These are phyloP conservation scores for Centaurea solstitialis DNA, from an alignment of 129 eudicot genomes.

Conservation along the genomic window DNA sequence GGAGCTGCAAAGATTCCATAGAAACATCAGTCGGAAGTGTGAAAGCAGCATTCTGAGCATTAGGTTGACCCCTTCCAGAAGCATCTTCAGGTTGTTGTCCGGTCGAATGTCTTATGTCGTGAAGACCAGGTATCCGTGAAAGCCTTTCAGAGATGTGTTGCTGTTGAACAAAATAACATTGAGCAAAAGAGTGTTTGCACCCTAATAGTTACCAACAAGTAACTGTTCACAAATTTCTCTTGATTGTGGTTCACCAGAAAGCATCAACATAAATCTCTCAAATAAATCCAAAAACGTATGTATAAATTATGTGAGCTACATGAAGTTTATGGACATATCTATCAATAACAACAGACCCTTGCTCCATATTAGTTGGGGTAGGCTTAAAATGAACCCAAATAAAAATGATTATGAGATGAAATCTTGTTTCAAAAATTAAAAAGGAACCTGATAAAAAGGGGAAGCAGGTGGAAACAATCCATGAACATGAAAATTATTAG, in stretches of 20 bases:
- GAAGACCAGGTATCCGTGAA: conserved; percentile 43
- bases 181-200: neutral
- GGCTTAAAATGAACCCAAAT: neutral
- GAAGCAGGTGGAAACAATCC: neutral
- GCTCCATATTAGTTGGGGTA: neutral
- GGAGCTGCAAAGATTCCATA: conserved; percentile 59
- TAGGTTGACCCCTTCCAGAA: conserved; percentile 44
- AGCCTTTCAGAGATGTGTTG: conserved; percentile 56
- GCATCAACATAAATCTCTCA: neutral
- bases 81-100: conserved; percentile 51
- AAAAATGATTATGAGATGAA: neutral
- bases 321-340: neutral
- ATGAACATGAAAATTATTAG: neutral
- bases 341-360: neutral
- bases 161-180: conserved; percentile 30
- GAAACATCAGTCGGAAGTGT: conserved; percentile 46
- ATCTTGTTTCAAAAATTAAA: neutral
- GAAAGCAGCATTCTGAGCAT: conserved; percentile 25
- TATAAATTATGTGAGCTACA: neutral
- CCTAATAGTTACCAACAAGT: neutral
- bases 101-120: conserved; percentile 49
- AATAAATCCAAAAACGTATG: neutral
- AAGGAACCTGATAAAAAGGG: neutral
- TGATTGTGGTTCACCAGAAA: neutral
- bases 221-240: neutral